Percentiles rank a stretch among this genome's conserved stretches.
phyloP scores from a whole-genome alignment of 345 rosid genomes.

The Trapa bicornis region DNA sequence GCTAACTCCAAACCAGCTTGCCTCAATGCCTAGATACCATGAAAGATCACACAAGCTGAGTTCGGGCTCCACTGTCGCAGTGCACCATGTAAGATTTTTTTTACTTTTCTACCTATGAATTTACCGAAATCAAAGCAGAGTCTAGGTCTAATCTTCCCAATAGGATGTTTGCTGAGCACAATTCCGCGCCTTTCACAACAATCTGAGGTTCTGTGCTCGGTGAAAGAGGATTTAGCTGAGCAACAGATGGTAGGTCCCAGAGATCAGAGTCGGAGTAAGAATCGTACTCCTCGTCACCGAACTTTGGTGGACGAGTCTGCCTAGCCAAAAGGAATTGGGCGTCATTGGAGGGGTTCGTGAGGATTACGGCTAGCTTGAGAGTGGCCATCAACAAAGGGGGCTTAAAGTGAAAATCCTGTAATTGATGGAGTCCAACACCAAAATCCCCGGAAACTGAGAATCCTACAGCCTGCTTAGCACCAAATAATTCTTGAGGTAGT shows the following conservation, averaged over 20 bases:
- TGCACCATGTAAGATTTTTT: not conserved
- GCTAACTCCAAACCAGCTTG: conserved; percentile 26
- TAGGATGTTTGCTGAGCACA: conserved; percentile 24
- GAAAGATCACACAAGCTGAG: not conserved
- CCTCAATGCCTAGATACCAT: conserved; percentile 37
- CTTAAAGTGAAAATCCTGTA: too few relatives aligned
- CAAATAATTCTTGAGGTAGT: too few relatives aligned
- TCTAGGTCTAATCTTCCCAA: conserved; percentile 32
- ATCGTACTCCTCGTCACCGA: conserved; percentile 52
- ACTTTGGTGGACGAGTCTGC: conserved; percentile 50
- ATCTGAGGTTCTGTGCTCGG: conserved; percentile 8
- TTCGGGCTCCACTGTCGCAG: not conserved
- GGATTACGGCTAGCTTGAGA: conserved; percentile 40
- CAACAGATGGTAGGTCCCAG: conserved; percentile 66
- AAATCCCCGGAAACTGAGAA: too few relatives aligned
- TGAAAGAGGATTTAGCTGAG: conserved; percentile 18
- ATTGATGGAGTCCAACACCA: too few relatives aligned
- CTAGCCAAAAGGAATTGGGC: conserved; percentile 39
- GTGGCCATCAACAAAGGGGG: conserved; percentile 21
- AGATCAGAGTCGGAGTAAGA: conserved; percentile 59
- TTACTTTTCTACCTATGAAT: not conserved
- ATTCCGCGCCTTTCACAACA: conserved; percentile 18
- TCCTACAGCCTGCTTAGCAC: too few relatives aligned
- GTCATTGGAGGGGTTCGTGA: conserved; percentile 23
- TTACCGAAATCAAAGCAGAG: conserved; percentile 35